Percentiles rank a stretch among this genome's conserved stretches.
Evolutionary conservation across 441 rosid species (phyloP).

Genomic region (Viola pubescens): DNA sequence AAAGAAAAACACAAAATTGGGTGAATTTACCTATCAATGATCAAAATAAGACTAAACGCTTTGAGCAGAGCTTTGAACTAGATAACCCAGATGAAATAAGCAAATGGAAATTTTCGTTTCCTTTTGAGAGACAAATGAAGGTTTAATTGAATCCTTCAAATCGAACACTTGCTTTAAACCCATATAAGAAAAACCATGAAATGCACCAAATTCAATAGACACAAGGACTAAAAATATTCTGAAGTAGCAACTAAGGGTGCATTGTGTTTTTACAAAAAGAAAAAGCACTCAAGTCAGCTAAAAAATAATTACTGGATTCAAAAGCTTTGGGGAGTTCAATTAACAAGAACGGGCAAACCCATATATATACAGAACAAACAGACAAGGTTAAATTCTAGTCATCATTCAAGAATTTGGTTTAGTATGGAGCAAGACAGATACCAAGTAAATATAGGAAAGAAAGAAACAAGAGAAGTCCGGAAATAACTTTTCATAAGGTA

Average conservation of each 20-base stretch:
- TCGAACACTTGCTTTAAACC: background rate
- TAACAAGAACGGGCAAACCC: conserved; percentile 23
- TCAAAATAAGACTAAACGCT: background rate
- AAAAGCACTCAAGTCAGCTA: conserved; percentile 7
- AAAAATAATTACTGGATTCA: background rate
- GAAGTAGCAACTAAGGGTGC: background rate
- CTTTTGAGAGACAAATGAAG: background rate
- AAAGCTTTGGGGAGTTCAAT: conserved; percentile 2
- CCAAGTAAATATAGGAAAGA: background rate
- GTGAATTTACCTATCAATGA: background rate
- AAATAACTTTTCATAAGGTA: conserved; percentile 11
- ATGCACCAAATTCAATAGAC: background rate
- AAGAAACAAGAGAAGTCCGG: conserved; percentile 1
- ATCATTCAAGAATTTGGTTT: conserved; percentile 24
- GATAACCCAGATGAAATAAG: too few relatives aligned
- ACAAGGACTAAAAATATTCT: conserved; percentile 10
- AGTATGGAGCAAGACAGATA: background rate
- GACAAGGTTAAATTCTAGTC: background rate
- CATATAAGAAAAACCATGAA: background rate
- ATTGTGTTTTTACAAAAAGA: background rate
- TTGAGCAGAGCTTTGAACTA: background rate
- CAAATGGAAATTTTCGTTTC: too few relatives aligned
- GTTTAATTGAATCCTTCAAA: background rate
- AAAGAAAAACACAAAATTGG: too few relatives aligned
- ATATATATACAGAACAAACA: conserved; percentile 18